These are phyloP conservation scores for Scheffersomyces lignosus DNA, from an alignment of 805 yeast genomes.

Conservation along the genomic window DNA sequence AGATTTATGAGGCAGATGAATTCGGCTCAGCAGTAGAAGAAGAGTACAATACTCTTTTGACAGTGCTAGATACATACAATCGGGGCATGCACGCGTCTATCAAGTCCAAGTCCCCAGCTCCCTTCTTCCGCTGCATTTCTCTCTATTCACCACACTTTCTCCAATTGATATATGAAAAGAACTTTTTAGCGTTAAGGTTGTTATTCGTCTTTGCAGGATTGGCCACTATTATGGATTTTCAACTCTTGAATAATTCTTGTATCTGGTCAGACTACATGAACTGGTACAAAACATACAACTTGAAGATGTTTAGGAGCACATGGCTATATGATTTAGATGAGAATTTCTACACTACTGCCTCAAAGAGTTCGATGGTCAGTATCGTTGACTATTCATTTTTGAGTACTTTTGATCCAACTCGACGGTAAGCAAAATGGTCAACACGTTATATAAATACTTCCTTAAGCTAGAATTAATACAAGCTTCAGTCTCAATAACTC, in stretches of 20 bases:
- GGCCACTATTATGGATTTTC: slow-evolving; percentile 19
- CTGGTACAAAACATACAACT: slow-evolving; percentile 18
- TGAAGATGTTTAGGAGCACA: slow-evolving; percentile 4
- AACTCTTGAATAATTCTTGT: slow-evolving; percentile 19
- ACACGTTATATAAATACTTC: too few relatives aligned
- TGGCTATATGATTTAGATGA: slow-evolving; percentile 15
- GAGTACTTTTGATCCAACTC: slow-evolving; percentile 5
- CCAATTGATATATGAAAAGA: slow-evolving; percentile 16
- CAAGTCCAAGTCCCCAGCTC: slow-evolving; percentile 26
- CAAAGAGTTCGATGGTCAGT: slow-evolving; percentile 1
- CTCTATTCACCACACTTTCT: slow-evolving; percentile 14
- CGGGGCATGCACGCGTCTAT: slow-evolving; percentile 13
- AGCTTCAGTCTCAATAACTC: too few relatives aligned
- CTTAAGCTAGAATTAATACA: too few relatives aligned
- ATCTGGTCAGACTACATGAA: slow-evolving; percentile 29
- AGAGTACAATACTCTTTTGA: slow-evolving; percentile 2
- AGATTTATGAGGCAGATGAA: neutral
- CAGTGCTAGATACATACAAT: slow-evolving; percentile 12
- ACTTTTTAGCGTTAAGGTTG: slow-evolving; percentile 26
- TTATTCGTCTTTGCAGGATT: slow-evolving; percentile 21
- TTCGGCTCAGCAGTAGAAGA: neutral
- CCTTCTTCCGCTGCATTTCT: slow-evolving; percentile 29
- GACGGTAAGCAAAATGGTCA: too few relatives aligned
- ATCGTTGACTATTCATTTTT: slow-evolving; percentile 1
- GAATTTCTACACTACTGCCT: slow-evolving; percentile 5